phyloP scores from a whole-genome alignment of 1,284 basidiomycete species.

The Leccinum solheimii region DNA sequence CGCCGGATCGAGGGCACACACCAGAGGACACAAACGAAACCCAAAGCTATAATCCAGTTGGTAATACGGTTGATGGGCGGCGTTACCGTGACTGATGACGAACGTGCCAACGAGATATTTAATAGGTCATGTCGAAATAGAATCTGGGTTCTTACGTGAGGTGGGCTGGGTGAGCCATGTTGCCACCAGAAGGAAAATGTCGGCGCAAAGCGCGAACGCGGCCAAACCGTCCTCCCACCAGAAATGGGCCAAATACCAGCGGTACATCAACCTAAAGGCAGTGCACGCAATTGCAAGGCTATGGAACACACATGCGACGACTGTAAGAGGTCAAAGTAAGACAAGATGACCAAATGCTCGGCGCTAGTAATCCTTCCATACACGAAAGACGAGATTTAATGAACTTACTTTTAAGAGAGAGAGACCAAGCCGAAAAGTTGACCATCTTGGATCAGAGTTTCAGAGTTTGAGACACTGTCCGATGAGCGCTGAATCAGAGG shows the following conservation, averaged over 20 bases:
- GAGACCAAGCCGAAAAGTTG: conserved; percentile 12
- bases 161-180: background rate
- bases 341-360: background rate
- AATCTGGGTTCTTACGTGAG: conserved; percentile 10
- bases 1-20: conserved; percentile 4
- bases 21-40: conserved; percentile 26
- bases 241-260: conserved; percentile 19
- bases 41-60: conserved; percentile 19
- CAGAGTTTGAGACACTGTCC: background rate
- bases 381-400: background rate
- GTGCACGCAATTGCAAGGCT: conserved; percentile 27
- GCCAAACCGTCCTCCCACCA: conserved; percentile 35
- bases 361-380: background rate
- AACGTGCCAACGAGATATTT: background rate
- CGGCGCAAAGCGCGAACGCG: conserved; percentile 23
- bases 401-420: conserved; percentile 19
- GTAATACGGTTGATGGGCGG: background rate
- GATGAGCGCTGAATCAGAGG: background rate
- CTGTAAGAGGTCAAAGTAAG: conserved; percentile 7
- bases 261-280: conserved; percentile 25
- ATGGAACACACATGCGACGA: conserved; percentile 18
- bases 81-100: background rate
- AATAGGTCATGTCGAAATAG: background rate
- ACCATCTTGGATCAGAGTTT: background rate
- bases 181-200: conserved; percentile 17